phyloP scores from a whole-genome alignment of 2,329 filamentous ascomycete genomes.

The Arthrobotrys conoides region DNA sequence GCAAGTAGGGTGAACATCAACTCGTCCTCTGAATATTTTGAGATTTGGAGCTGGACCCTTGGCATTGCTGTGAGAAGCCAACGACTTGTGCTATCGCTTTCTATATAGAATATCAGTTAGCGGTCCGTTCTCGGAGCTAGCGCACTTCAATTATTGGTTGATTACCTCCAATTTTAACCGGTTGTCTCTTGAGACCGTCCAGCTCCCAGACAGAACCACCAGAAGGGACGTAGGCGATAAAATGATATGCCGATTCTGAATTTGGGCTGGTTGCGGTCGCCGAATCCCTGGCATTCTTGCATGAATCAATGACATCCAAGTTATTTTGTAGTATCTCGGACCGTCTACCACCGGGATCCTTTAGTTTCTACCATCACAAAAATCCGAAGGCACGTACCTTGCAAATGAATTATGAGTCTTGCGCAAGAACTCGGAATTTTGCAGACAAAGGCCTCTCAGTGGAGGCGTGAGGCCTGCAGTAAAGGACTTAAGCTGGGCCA shows the following conservation, averaged over 20 bases:
- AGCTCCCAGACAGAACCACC: conserved; percentile 86
- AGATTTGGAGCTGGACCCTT: conserved; percentile 51
- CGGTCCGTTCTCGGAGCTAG: neutral
- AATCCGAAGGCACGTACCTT: conserved; percentile 68
- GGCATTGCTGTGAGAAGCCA: conserved; percentile 52
- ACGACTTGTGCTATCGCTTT: conserved; percentile 31
- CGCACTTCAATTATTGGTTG: conserved; percentile 10
- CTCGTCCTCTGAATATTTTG: conserved; percentile 52
- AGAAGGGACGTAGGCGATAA: conserved; percentile 87
- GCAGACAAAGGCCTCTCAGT: conserved; percentile 81
- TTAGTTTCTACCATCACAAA: conserved; percentile 17
- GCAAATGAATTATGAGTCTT: conserved; percentile 90
- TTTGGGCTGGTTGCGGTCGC: conserved; percentile 68
- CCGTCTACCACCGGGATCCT: conserved; percentile 23
- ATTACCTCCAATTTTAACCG: conserved; percentile 74
- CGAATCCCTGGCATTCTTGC: conserved; percentile 67
- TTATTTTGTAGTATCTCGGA: conserved; percentile 70
- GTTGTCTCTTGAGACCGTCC: conserved; percentile 83
- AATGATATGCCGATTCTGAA: conserved; percentile 81
- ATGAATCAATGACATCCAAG: conserved; percentile 71
- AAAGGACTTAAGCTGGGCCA: conserved; percentile 80
- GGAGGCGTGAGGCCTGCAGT: conserved; percentile 79
- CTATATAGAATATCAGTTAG: conserved; percentile 43
- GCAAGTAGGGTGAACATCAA: conserved; percentile 53
- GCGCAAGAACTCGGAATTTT: conserved; percentile 81